Evolutionary conservation across 2,329 filamentous ascomycete species (phyloP).

Genomic region (Aureobasidium sp.): DNA sequence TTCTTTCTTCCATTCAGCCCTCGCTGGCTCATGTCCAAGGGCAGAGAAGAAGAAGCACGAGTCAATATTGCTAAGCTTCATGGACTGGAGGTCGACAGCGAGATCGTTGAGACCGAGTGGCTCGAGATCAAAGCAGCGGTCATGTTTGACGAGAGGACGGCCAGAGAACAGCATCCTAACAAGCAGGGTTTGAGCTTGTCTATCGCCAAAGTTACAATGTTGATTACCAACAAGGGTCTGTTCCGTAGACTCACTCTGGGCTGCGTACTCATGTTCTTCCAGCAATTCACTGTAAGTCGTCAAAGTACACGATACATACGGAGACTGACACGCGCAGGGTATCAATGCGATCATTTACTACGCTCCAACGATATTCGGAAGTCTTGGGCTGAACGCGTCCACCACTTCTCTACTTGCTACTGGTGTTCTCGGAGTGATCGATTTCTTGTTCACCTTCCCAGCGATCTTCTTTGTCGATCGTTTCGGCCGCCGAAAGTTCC

Average conservation of each 20-base stretch:
- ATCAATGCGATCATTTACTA: conserved; percentile 56
- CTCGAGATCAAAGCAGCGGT: conserved; percentile 34
- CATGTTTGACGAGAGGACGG: conserved; percentile 31
- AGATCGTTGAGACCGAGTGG: conserved; percentile 31
- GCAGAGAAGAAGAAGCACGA: conserved; percentile 31
- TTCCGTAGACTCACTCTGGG: conserved; percentile 21
- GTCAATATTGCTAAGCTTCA: conserved; percentile 30
- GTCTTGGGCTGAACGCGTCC: conserved; percentile 48
- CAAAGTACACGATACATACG: too few relatives aligned
- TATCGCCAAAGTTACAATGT: too few relatives aligned
- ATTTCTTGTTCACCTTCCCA: conserved; percentile 72
- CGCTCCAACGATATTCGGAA: conserved; percentile 53
- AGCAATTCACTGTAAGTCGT: too few relatives aligned
- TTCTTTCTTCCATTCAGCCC: conserved; percentile 29
- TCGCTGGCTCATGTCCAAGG: conserved; percentile 32
- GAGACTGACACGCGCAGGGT: conserved; percentile 16
- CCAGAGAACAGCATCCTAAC: conserved; percentile 25
- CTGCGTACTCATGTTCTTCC: conserved; percentile 18
- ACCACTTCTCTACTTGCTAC: conserved; percentile 67
- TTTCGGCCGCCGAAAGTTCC: conserved; percentile 67
- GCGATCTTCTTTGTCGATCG: conserved; percentile 72
- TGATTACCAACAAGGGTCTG: conserved; percentile 23
- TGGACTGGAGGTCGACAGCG: conserved; percentile 26
- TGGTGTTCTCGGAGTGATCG: conserved; percentile 73
- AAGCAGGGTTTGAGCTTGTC: too few relatives aligned